Evolutionary conservation across 495 filamentous ascomycete species (phyloP).

Genomic region (Haplographium delicatum): DNA sequence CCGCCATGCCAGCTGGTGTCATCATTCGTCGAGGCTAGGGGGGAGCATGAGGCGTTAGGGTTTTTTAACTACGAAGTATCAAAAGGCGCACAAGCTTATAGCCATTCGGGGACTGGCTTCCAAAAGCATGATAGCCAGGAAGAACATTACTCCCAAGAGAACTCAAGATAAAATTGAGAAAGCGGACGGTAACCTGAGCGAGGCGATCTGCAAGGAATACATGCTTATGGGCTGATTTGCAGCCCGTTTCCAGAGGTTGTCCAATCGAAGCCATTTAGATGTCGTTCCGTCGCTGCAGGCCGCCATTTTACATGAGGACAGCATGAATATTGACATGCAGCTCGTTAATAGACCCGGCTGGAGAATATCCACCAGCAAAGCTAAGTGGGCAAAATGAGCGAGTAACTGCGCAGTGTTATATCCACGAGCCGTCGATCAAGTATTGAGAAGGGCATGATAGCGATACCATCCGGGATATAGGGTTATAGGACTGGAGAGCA

Average conservation of each 20-base stretch:
- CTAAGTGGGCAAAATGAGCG: neutral
- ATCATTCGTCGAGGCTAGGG: slow-evolving; percentile 1
- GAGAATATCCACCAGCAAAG: neutral
- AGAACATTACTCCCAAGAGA: neutral
- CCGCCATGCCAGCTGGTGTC: neutral
- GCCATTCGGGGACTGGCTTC: neutral
- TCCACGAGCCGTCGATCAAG: neutral
- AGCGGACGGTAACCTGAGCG: slow-evolving; percentile 10
- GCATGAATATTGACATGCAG: slow-evolving; percentile 24
- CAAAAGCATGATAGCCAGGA: neutral
- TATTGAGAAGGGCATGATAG: neutral
- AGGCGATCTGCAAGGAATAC: slow-evolving; percentile 7
- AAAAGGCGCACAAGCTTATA: no score
- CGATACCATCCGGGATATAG: neutral
- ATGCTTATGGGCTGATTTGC: slow-evolving; percentile 10
- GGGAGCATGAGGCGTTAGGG: neutral
- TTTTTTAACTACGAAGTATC: neutral
- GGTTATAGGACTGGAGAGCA: no score
- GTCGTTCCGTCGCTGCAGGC: neutral
- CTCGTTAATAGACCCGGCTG: slow-evolving; percentile 8
- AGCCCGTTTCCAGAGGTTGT: slow-evolving; percentile 1
- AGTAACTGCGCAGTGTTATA: neutral
- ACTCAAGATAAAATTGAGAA: neutral
- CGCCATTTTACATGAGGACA: slow-evolving; percentile 6
- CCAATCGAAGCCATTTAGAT: slow-evolving; percentile 3